These are phyloP conservation scores for Alternaria viburni DNA, from an alignment of 2,329 filamentous ascomycete genomes.

Conservation along the genomic window DNA sequence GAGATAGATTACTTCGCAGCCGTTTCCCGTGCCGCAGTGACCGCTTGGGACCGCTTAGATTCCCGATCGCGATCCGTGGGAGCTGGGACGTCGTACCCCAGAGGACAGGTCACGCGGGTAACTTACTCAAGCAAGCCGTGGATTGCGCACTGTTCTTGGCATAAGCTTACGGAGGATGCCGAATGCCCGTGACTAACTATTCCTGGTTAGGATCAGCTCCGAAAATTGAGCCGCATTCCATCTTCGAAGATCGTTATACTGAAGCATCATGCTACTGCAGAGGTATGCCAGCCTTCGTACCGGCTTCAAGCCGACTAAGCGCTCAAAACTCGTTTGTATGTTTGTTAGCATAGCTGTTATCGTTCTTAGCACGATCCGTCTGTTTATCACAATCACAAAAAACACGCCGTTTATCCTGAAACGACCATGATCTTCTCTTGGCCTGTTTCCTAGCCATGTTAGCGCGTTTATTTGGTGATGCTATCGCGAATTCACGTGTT, in stretches of 20 bases:
- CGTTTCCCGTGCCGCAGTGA: background rate
- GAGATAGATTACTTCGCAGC: background rate
- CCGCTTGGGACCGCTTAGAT: background rate
- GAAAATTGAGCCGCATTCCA: background rate
- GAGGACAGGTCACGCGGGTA: background rate
- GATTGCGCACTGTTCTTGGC: background rate
- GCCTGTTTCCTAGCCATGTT: background rate
- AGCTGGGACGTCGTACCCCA: background rate
- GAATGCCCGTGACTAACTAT: background rate
- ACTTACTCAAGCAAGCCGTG: background rate
- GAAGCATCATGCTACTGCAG: background rate
- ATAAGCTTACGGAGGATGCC: background rate
- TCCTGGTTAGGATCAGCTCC: background rate
- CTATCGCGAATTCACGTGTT: background rate
- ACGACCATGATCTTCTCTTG: background rate
- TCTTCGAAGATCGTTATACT: background rate
- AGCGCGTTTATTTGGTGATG: background rate
- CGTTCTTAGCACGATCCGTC: background rate
- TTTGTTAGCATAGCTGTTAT: background rate
- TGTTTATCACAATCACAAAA: background rate
- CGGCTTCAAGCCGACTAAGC: background rate
- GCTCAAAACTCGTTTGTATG: background rate
- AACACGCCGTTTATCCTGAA: background rate
- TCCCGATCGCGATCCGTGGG: background rate
- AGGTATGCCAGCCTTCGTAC: background rate